Base-by-base conservation (phyloP, 805 yeast species). In the Candida chilensis region DNA sequence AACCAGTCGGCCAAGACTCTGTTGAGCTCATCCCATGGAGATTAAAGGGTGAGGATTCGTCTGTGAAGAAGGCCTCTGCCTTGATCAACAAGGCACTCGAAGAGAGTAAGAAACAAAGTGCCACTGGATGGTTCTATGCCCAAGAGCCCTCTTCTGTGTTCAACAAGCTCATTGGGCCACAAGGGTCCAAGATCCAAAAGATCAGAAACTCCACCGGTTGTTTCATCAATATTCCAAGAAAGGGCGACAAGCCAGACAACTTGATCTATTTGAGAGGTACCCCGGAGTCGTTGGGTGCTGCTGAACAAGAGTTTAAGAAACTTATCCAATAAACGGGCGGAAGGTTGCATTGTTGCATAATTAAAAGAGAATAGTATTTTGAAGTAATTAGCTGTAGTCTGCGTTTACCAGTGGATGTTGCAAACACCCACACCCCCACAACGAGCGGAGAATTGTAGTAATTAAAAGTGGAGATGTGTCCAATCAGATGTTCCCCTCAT, bases 161-260 rank as follows among this genome's bases (percentile, higher is more conserved):
- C 52, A 69, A 79, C 34, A 71, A 65, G 48, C 62, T 85, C 31
- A 71, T 86, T 38, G 95, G 95, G 6, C 75, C 85, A 11, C 78
- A 73, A 41, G 95, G 95, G 28, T 55, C 75, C 20, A 74, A 71
- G 37, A 63, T 85, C 47, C 74, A 68, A 44, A 57, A 58, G 39
- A 66, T 84, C 35, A 75, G 92, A 59, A 58, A 60, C 17, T 58
- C 65, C 34, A 61, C 81, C 14, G 73, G 71, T 13, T 64, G 80
- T 22, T 64, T 71, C 34, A 70, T 83, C 37, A 62, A 65, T 29
- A 74, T 82, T 32, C 94, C 92, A 41, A 73, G 74, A 52, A 57
- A 58, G 27, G 52, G 51, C 28, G 81, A 76, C 37, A 59, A 65
- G 37, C 46, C 66, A 37, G 58, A 63, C 38, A 67, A 77, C 35